Percentiles rank a stretch among this genome's conserved stretches.
Evolutionary conservation across 2,329 filamentous ascomycete genomes (phyloP).

Genomic region (Aspergillus fijiensis): DNA sequence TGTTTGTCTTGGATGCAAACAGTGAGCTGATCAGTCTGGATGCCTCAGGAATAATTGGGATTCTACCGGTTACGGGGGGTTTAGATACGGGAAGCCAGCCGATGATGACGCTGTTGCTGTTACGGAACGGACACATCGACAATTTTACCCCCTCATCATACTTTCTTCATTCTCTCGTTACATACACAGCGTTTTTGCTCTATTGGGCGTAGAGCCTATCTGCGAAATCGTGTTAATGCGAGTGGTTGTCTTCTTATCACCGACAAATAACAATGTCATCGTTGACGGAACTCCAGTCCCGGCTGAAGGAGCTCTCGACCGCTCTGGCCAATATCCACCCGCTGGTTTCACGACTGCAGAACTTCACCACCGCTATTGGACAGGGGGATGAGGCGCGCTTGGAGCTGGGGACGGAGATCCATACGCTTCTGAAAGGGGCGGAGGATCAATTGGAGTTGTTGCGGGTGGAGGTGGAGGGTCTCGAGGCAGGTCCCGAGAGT

Average conservation of each 20-base stretch:
- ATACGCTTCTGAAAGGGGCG: constrained; percentile 70
- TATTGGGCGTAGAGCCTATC: not conserved
- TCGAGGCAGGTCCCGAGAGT: constrained; percentile 50
- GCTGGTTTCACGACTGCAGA: constrained; percentile 58
- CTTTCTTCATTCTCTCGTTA: not conserved
- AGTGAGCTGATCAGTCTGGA: constrained; percentile 5
- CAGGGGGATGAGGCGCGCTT: constrained; percentile 65
- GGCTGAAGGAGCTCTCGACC: constrained; percentile 54
- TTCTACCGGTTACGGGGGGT: not conserved
- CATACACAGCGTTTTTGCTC: not conserved
- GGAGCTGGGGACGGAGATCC: constrained; percentile 79
- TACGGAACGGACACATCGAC: constrained; percentile 16
- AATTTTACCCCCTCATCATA: not conserved
- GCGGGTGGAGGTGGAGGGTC: constrained; percentile 72
- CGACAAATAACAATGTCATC: constrained; percentile 36
- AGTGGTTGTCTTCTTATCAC: not conserved
- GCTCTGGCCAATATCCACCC: constrained; percentile 54
- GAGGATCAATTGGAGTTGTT: constrained; percentile 83
- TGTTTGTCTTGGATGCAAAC: constrained; percentile 36
- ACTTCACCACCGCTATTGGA: constrained; percentile 61
- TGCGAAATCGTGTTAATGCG: too few relatives aligned
- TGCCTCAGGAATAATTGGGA: constrained; percentile 20
- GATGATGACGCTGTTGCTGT: constrained; percentile 24
- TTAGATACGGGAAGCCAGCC: not conserved
- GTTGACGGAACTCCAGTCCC: constrained; percentile 44